Percentiles rank a stretch among this genome's conserved stretches.
phyloP scores from a whole-genome alignment of 2,329 filamentous ascomycete species.

The Incumbomyces lentus region DNA sequence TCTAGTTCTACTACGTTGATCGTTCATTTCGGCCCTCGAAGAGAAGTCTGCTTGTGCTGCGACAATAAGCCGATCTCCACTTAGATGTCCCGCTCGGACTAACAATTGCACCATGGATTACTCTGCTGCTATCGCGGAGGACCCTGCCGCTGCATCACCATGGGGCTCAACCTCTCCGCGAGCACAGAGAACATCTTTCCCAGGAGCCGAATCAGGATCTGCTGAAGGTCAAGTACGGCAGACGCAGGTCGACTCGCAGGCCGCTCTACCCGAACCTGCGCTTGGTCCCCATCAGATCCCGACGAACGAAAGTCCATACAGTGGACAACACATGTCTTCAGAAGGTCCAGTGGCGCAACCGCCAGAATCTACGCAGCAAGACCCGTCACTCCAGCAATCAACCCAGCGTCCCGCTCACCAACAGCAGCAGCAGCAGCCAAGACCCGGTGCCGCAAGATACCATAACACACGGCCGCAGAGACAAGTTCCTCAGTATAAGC shows the following conservation, averaged over 20 bases:
- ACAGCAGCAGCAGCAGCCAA: constrained; percentile 22
- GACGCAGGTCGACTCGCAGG: constrained; percentile 16
- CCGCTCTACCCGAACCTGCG: constrained; percentile 16
- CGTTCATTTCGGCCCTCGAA: too few species aligned
- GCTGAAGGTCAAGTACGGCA: constrained; percentile 29
- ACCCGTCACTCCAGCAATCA: constrained; percentile 26
- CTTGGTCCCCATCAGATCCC: neutral
- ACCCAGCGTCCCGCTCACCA: constrained; percentile 18
- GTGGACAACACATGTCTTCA: constrained; percentile 25
- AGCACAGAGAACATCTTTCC: constrained; percentile 36
- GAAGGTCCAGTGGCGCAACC: constrained; percentile 11
- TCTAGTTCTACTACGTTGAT: too few species aligned
- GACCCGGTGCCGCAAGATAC: constrained; percentile 36
- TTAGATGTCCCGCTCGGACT: too few species aligned
- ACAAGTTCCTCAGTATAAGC: constrained; percentile 62
- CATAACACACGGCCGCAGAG: constrained; percentile 32
- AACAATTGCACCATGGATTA: constrained; percentile 49
- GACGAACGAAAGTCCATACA: constrained; percentile 14
- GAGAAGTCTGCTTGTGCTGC: neutral
- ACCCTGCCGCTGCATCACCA: constrained; percentile 50
- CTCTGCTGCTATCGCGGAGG: constrained; percentile 43
- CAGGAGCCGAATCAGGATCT: constrained; percentile 31
- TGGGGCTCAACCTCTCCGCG: constrained; percentile 52
- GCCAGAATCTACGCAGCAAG: constrained; percentile 24
- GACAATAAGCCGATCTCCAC: too few species aligned